Evolutionary conservation across 768 basidiomycete genomes (phyloP), one percentile per base, ranked within the genome.

Genomic region (Chlorophyllum brunneum): DNA sequence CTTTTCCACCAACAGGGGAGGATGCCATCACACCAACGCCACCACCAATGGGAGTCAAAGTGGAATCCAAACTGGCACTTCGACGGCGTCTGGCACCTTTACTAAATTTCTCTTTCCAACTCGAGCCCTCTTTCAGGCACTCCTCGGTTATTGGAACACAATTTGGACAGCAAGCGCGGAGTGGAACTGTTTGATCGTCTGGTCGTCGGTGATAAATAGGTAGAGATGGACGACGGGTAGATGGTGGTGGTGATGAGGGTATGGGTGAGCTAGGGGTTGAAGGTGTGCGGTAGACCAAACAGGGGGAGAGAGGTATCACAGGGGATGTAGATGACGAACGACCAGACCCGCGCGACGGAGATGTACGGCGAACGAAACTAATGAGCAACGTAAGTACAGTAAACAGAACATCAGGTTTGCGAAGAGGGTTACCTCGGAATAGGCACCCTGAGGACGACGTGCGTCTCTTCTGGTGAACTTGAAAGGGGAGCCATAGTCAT

Each of bases 81-180:
- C 85, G 73, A n/a, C 81, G 71, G 56, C 82, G 74, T 24, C 73
- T 70, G 3, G 87, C 87, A 5, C 79, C 82, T 29, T 75, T 75
- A 2, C 83, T 75, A 62, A 86, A 89, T 59, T 71, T 78, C 59
- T 81, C 83, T 51, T 78, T 65, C 83, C 83, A 88, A 1, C 73
- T 64, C 18, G 79, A 78, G 27, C 82, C 85, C 57, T 79, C 69
- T 36, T 71, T 63, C 31, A 79, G 60, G 43, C 73, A 78, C 48
- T 79, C 73, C 38, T 89, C 87, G 2, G 80, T 84, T 54, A 74
- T 73, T 30, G 66, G 63, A 34, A 79, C 74, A 61, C 88, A 91
- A 39, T 81, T 76, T 7, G 74, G 64, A 59, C 88, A 91, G 65
- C 88, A 91, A 10, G 81, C 73, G 37, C 88, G 82, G 13, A 91